Base-by-base conservation (phyloP, 1,284 basidiomycete genomes). In the Cutaneotrichosporon dermatis region DNA sequence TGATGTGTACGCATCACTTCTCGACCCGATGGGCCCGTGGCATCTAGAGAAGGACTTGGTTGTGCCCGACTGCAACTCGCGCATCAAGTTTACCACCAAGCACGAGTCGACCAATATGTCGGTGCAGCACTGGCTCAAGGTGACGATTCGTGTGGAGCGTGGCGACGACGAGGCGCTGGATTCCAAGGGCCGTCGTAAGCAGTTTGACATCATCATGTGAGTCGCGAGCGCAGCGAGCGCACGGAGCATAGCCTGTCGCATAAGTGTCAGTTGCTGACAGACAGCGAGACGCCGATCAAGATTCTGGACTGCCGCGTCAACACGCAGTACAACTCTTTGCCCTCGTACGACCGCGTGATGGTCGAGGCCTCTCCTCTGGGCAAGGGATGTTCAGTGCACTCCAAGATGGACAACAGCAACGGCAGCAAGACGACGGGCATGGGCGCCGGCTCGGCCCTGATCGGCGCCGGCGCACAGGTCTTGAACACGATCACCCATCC, bases 201-300 rank as follows among this genome's bases (percentile, higher is more conserved):
- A 79, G 61, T 93, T 89, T 77, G 94, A 97, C 76, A 92, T 98
- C 67, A 87, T 93, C 53, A 86, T 98, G 72, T 76, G 55, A 64
- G 73, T 61, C 13, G 9, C 6, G 8, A 2, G 33, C 25, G 25
- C 25, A 25, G 25, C 25, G 25, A 25, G 25, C 25, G 25, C 25
- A 25, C 25, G 25, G 25, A 25, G 25, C 25, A 25, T 25, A 25
- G 25, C 25, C 25, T 25, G 25, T 25, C 25, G 25, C 25, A 25
- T 25, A 25, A 35, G 33, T 15, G 16, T 3, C 6, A 15, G 36
- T 25, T 3, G 34, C 55, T 57, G 16, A 51, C 56, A 13, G 0
- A 25, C 55, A 77, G 76, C 55, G 78, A 79, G 59, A 79, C 78
- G 13, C 78, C 78, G 3, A 72, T 79, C 58, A 78, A 79, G 62